Base-by-base conservation (phyloP, 768 basidiomycete genomes). In the Brasilioporus rufonigricans region DNA sequence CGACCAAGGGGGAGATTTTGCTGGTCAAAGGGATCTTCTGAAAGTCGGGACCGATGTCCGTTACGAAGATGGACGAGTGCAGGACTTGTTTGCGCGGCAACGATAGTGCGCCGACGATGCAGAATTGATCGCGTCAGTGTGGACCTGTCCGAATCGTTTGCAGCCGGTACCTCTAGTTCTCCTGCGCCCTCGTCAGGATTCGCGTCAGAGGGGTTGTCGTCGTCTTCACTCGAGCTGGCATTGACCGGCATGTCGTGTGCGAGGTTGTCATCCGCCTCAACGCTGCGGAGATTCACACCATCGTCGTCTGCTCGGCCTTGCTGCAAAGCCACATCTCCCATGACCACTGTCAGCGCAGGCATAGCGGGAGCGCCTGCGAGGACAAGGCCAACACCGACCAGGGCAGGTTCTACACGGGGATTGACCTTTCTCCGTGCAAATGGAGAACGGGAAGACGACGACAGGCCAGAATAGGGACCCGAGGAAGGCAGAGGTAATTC, bases 321-420 rank as follows among this genome's bases (percentile, higher is more conserved):
- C 60, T 93, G 93, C 47, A 98, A 74, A 2, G 92, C 90, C 47
- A 96, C 87, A 56, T 88, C 74, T 5, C 95, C 94, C 68, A 88
- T 83, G 4, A 84, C 72, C n/a, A 82, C 77, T 1, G 86, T 83
- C 29, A 98, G 74, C 21, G 71, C 67, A 1, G 93, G 93, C 80
- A 97, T 79, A 8, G 78, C 93, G 4, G 89, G 86, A 26, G 76
- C 76, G 29, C 89, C 88, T 14, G 92, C 92, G 29, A 93, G 71
- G 14, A 96, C 71, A 53, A 90, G 77, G 36, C 92, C 89, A 53
- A 98, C 81, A 6, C 97, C 97, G 38, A 96, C 84, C 29, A 98
- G 59, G 0, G 87, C 83, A 13, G 96, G 87, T 56, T 85, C 81
- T 19, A 82, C 71, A 64, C 88, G 83, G 9, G 85, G 77, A 62